Evolutionary conservation across 805 yeast genomes (phyloP), one percentile per base, ranked within the genome.

Genomic region (Sugiyamaella boreocaroliniensis): DNA sequence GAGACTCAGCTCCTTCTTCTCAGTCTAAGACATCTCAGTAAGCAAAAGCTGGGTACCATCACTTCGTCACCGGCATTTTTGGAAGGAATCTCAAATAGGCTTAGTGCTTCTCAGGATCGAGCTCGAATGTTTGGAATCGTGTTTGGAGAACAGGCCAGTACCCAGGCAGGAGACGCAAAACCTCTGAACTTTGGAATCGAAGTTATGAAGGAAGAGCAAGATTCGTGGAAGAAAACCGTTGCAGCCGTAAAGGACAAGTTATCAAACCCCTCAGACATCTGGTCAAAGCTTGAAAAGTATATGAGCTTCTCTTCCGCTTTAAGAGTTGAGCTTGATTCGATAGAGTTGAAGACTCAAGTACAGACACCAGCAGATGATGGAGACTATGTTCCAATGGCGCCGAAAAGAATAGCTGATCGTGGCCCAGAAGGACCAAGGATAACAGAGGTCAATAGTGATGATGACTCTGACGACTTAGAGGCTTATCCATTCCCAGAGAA

Each of bases 1-100:
- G 65, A 78, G 37, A 78, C 89, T 0, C 75, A 71, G 41, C 64
- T 78, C 4, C 61, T 83, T 1, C 60, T 81, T 4, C 56, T 77
- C 40, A 44, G 54, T 9, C 12, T 56, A 11, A 19, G 43, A 10
- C 48, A 52, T 14, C 49, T 59, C 40, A 32, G 43, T n/a, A 42
- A 40, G 11, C n/a, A 40, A 11, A 29, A 34, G 26, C 26, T 22
- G 26, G 14, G 22, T 51, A 1, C 15, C 20, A 22, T 59, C 4
- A 22, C 55, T 1, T 37, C 49, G 2, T 29, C 55, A 16, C 18
- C 52, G 2, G 72, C 15, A 0, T 61, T 57, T 43, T 48, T 66
- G 20, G 44, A 54, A 18, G 52, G 56, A 16, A 56, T 61, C 16
- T 54, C 63, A 14, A 58, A 55, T 29, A 51, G 56, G 4, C 52